Base-by-base conservation (phyloP, 2,329 filamentous ascomycete genomes). In the Ambrosiella beaveri region DNA sequence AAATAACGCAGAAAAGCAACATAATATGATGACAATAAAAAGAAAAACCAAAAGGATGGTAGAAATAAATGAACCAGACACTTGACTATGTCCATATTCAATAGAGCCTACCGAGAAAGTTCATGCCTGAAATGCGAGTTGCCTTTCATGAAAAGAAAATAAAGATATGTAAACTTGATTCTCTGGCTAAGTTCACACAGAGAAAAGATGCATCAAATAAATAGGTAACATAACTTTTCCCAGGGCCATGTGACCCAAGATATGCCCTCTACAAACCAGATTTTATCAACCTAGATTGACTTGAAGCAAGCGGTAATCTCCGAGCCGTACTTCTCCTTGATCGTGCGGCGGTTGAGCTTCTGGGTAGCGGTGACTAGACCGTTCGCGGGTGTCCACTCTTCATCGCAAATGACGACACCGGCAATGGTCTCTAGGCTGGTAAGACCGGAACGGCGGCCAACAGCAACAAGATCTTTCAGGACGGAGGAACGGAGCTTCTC, bases 371-470 rank as follows among this genome's bases (percentile, higher is more conserved):
- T 81, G 37, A 80, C 77, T 36, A 81, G 70, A 1, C 77, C 77
- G 67, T 83, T 93, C 60, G 82, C 78, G 57, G 88, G 86, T 58
- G 85, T 91, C 88, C 88, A 95, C 70, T 94, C 88, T 67, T 91
- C 88, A 63, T 91, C 86, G 0, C 84, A 81, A 59, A 95, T 69
- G 35, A 91, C 85, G 17, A 91, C 82, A 55, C 84, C 86, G 37
- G 81, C 77, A 45, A 95, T 76, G 62, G 84, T 81, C 74, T 94
- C 88, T 61, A 93, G 82, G 8, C 79, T 74, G 1, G 74, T 73
- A 53, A 94, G 73, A 17, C 85, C 84, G 37, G 80, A 82, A 64
- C 77, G 79, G 71, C 77, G 81, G 15, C 79, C 88, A 19, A 77
- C 75, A 8, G 71, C 68, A 64, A 86, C 77, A 61, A 94, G 71